Evolutionary conservation across 441 rosid genomes (phyloP).

Genomic region (Daphne laureola): DNA sequence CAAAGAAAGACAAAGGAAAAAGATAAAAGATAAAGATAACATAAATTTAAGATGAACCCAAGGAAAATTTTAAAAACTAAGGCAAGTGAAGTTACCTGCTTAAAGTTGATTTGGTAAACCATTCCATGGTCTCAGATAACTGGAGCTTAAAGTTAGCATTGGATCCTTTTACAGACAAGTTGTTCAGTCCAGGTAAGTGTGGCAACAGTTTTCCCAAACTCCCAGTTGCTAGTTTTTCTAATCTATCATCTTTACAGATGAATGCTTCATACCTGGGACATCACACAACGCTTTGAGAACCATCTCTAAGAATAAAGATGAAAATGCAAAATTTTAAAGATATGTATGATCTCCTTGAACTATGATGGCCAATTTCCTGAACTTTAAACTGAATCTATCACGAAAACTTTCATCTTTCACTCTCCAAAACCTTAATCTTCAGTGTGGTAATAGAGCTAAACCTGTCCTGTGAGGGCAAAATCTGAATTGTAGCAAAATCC

Average conservation of each 20-base stretch:
- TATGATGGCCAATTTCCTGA: no score
- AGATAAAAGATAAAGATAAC: background rate
- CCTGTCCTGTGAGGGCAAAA: constrained; percentile 41
- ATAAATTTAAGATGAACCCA: background rate
- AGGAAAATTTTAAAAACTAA: constrained; percentile 5
- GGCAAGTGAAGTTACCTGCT: constrained; percentile 32
- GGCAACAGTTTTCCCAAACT: constrained; percentile 43
- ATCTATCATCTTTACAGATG: constrained; percentile 27
- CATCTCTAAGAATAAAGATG: background rate
- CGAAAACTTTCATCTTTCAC: no score
- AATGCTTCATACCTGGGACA: constrained; percentile 45
- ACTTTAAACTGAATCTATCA: no score
- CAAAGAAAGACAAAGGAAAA: no score
- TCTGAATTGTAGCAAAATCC: constrained; percentile 48
- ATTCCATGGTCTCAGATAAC: constrained; percentile 23
- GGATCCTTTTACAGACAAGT: constrained; percentile 34
- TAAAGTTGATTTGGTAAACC: constrained; percentile 59
- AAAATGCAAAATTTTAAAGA: background rate
- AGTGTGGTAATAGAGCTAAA: background rate
- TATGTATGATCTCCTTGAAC: background rate
- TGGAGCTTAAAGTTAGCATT: constrained; percentile 40
- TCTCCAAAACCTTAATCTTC: background rate
- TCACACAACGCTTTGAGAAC: background rate
- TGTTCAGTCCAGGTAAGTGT: constrained; percentile 33
- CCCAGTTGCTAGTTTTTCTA: constrained; percentile 45